Conservation (phyloP, 352 stramenopile genomes). For the Phytopythium kandeliae region DNA sequence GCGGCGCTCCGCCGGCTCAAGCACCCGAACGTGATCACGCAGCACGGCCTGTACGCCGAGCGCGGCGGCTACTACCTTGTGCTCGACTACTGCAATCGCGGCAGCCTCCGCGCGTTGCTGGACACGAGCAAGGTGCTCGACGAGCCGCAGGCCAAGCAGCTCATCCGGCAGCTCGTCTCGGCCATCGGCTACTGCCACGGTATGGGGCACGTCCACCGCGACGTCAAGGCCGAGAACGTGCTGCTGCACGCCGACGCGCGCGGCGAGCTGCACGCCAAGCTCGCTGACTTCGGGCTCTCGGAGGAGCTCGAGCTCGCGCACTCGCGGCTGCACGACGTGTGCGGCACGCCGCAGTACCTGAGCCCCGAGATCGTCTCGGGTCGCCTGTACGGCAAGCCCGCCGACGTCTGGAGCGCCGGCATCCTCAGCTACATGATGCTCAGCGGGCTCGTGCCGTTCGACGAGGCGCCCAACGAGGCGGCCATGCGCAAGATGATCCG, state of each 20-base stretch:
- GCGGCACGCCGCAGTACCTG: slow-evolving; percentile 95
- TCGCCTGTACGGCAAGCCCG: slow-evolving; percentile 86
- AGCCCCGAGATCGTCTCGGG: slow-evolving; percentile 95
- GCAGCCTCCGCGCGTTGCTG: slow-evolving; percentile 79
- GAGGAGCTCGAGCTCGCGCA: slow-evolving; percentile 87
- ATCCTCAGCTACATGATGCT: slow-evolving; percentile 95
- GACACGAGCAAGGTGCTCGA: slow-evolving; percentile 49
- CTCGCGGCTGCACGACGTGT: slow-evolving; percentile 87
- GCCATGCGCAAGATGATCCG: slow-evolving; percentile 82
- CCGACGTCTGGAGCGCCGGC: slow-evolving; percentile 94
- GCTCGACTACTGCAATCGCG: slow-evolving; percentile 80
- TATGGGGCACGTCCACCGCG: slow-evolving; percentile 88
- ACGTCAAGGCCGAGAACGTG: slow-evolving; percentile 84
- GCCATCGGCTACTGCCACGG: slow-evolving; percentile 85
- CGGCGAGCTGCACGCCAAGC: slow-evolving; percentile 83
- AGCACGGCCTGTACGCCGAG: slow-evolving; percentile 80
- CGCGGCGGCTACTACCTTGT: slow-evolving; percentile 78
- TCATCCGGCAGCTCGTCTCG: slow-evolving; percentile 73
- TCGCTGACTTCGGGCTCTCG: slow-evolving; percentile 88
- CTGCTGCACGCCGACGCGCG: slow-evolving; percentile 72
- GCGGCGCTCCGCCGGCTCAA: slow-evolving; percentile 59
- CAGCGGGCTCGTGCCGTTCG: slow-evolving; percentile 50
- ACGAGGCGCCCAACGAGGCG: slow-evolving; percentile 37
- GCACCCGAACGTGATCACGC: slow-evolving; percentile 76
- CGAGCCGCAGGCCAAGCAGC: slow-evolving; percentile 55